A percentile compares a stretch with the other conserved stretches of the same genome.
Conservation (phyloP, 1,284 basidiomycete species). For the Trichosporon sp. region DNA sequence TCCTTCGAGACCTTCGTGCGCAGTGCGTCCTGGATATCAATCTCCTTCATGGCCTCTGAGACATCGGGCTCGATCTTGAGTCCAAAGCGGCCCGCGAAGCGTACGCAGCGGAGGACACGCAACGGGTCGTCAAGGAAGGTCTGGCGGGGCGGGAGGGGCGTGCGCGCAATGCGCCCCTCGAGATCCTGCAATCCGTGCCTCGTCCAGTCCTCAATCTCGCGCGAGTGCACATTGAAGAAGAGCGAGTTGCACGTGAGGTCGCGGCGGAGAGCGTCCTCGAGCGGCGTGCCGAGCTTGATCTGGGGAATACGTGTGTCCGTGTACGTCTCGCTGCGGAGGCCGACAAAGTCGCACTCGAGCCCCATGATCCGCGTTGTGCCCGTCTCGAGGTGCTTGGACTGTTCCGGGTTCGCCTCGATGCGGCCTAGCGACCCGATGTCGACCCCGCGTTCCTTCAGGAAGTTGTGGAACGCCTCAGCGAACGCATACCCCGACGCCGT, state of each 20-base stretch:
- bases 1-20: slow-evolving; percentile 80
- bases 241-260: slow-evolving; percentile 96
- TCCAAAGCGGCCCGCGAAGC: slow-evolving; percentile 88
- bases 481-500: slow-evolving; percentile 89
- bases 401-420: slow-evolving; percentile 93
- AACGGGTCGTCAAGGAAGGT: slow-evolving; percentile 96
- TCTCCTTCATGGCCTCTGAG: slow-evolving; percentile 66
- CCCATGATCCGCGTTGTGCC: slow-evolving; percentile 84
- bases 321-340: slow-evolving; percentile 90
- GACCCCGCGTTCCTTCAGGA: slow-evolving; percentile 63
- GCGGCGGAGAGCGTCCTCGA: slow-evolving; percentile 85
- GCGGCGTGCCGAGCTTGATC: slow-evolving; percentile 87
- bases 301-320: slow-evolving; percentile 82
- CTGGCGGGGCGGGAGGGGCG: slow-evolving; percentile 80
- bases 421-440: slow-evolving; percentile 68
- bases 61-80: slow-evolving; percentile 79
- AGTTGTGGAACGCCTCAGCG: slow-evolving; percentile 76
- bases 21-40: slow-evolving; percentile 74
- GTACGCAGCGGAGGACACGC: slow-evolving; percentile 82
- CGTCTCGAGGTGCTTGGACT: slow-evolving; percentile 97
- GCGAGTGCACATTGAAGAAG: slow-evolving; percentile 93
- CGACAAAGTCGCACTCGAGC: slow-evolving; percentile 90
- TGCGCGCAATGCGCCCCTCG: slow-evolving; percentile 76
- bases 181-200: slow-evolving; percentile 83
- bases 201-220: slow-evolving; percentile 87